phyloP scores from a whole-genome alignment of 768 basidiomycete genomes.

The Tephrocybe sp. region DNA sequence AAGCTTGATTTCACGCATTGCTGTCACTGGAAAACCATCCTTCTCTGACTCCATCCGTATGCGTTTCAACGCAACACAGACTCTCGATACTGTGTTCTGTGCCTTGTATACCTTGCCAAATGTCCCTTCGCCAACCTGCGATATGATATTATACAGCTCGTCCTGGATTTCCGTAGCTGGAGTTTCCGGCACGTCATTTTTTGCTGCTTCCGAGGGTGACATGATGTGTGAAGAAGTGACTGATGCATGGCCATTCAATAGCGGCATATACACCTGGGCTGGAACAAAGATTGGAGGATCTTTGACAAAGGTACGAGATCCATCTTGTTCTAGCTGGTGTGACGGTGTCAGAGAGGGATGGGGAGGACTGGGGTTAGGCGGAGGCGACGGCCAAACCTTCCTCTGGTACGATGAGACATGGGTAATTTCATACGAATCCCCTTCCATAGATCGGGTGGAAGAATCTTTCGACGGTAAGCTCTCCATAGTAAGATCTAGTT shows the following conservation, averaged over 20 bases:
- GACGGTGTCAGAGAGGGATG: constrained; percentile 1
- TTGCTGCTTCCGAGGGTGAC: constrained; percentile 8
- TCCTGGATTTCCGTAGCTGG: constrained; percentile 23
- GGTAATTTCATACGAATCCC: not conserved
- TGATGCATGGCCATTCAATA: constrained; percentile 1
- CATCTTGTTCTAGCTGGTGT: not conserved
- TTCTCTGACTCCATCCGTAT: constrained; percentile 97
- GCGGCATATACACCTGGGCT: not conserved
- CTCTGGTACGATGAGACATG: not conserved
- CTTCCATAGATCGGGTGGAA: constrained; percentile 2
- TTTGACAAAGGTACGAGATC: not conserved
- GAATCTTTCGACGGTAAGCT: constrained; percentile 1
- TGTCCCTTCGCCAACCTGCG: constrained; percentile 96
- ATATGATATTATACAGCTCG: constrained; percentile 82
- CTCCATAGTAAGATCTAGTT: constrained; percentile 40
- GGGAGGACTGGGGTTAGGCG: not conserved
- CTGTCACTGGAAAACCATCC: constrained; percentile 98
- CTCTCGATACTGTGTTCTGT: constrained; percentile 71
- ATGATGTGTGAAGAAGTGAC: not conserved
- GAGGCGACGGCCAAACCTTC: constrained; percentile 17
- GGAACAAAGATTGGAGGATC: not conserved
- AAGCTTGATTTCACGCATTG: constrained; percentile 98
- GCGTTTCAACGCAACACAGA: constrained; percentile 87
- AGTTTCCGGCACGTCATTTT: constrained; percentile 12
- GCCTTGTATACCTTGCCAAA: constrained; percentile 99